A percentile compares a stretch with the other conserved stretches of the same genome.
Conservation (phyloP, 805 yeast species). For the Saturnispora halmiae region DNA sequence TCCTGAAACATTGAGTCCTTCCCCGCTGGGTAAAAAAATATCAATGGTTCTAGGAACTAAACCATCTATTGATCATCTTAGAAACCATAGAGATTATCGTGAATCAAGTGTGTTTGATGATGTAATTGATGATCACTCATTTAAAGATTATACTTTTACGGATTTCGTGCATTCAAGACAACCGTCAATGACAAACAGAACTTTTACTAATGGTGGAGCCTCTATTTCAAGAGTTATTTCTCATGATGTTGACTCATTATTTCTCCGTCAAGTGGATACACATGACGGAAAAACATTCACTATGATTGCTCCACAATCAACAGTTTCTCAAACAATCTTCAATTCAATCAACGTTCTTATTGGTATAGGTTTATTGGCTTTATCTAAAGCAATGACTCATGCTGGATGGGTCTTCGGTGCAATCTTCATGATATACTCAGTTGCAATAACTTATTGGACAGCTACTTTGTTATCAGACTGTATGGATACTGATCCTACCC, state of each 20-base stretch:
- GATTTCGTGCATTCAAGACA: conserved; percentile 21
- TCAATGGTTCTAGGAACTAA: conserved; percentile 39
- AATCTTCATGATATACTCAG: conserved; percentile 49
- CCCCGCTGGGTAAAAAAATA: conserved; percentile 52
- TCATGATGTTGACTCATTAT: conserved; percentile 23
- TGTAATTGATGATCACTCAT: conserved; percentile 36
- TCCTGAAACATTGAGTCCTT: conserved; percentile 59
- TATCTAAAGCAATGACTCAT: conserved; percentile 54
- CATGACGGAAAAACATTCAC: conserved; percentile 62
- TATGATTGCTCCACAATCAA: conserved; percentile 71
- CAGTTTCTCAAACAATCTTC: conserved; percentile 62
- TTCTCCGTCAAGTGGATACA: conserved; percentile 50
- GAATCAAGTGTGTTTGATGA: conserved; percentile 23
- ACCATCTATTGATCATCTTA: conserved; percentile 9
- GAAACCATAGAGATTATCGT: background rate
- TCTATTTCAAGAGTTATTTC: conserved; percentile 17
- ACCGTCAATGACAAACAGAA: conserved; percentile 13
- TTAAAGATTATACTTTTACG: conserved; percentile 28
- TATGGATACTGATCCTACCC: conserved; percentile 69
- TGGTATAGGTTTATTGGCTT: conserved; percentile 59
- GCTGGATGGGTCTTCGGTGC: conserved; percentile 64
- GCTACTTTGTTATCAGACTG: conserved; percentile 67
- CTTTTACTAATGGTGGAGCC: conserved; percentile 11
- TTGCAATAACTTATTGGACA: conserved; percentile 62
- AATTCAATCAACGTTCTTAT: conserved; percentile 58